Evolutionary conservation across 805 yeast genomes (phyloP).

Genomic region (Candida anglica): DNA sequence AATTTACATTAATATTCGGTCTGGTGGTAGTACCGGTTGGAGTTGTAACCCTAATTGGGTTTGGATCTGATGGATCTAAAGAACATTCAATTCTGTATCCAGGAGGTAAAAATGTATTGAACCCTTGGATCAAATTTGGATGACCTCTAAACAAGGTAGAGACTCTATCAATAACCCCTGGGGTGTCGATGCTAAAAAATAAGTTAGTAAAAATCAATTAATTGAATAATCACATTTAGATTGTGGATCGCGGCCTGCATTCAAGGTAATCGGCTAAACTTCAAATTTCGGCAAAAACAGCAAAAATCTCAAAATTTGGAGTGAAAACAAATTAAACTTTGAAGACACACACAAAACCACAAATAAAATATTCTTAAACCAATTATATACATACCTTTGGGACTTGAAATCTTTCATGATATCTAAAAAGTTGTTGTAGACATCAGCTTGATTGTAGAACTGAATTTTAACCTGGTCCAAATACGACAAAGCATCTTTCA

Average conservation of each 20-base stretch:
- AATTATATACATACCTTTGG: slow-evolving; percentile 61
- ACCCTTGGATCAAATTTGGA: slow-evolving; percentile 92
- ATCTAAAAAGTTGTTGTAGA: slow-evolving; percentile 92
- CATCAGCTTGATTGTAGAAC: slow-evolving; percentile 89
- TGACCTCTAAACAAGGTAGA: slow-evolving; percentile 89
- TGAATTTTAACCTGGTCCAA: slow-evolving; percentile 94
- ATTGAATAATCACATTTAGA: neutral
- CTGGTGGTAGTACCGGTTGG: slow-evolving; percentile 86
- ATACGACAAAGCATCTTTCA: slow-evolving; percentile 92
- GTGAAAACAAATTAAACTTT: too few species aligned
- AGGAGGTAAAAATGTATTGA: slow-evolving; percentile 95
- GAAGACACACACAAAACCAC: too few species aligned
- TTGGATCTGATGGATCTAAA: slow-evolving; percentile 80
- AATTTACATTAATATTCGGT: slow-evolving; percentile 42
- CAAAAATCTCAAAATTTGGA: neutral
- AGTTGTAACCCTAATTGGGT: slow-evolving; percentile 90
- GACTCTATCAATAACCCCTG: slow-evolving; percentile 96
- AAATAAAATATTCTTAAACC: too few species aligned
- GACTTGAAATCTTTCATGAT: slow-evolving; percentile 99
- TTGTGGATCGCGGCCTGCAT: neutral
- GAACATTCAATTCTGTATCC: slow-evolving; percentile 95
- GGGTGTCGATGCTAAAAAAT: slow-evolving; percentile 73
- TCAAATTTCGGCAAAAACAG: neutral
- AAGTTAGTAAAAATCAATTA: slow-evolving; percentile 14
- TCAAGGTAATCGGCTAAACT: neutral